Evolutionary conservation across 495 filamentous ascomycete species (phyloP), one percentile per base, ranked within the genome.

Genomic region (Penicillium coffeae): DNA sequence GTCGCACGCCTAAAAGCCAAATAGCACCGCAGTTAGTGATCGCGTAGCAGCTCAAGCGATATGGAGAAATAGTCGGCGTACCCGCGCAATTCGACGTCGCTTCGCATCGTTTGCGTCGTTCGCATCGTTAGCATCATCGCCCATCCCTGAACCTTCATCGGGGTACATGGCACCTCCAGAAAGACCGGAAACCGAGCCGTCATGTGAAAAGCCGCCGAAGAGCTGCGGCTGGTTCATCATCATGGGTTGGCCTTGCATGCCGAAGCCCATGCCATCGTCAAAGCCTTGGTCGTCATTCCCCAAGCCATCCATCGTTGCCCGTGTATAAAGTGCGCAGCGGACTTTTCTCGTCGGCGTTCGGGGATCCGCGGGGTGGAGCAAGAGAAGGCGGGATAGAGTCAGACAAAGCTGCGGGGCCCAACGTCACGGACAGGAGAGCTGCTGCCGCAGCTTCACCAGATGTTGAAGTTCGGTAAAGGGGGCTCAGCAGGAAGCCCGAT

Each of bases 1-100:
- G 63, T 98, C 93, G 75, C 93, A 98, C 42, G 93, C 93, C 88
- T 92, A 64, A 33, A 32, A 19, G 27, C 4, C 25, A 4, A 30
- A 30, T 10, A 30, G 10, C 4, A 30, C 25, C 25, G 10, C 4
- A 30, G 25, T 30, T 5, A 30, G 25, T 30, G n/a, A 30, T 4
- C 5, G 25, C 5, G 25, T 4, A 10, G 25, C 4, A 5, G 4
- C 25, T 10, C 18, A 8, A 10, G 27, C 15, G 25, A 0, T 4
- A 9, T 22, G 8, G 2, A 43, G n/a, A 5, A 12, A 15, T 13
- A 15, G 20, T 22, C 18, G 38, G 39, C 73, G 65, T 73, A 90
- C 88, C 75, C 90, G 83, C 21, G 93, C 90, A 56, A 98, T 98
- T 54, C 93, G 83, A 68, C 93, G 80, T 67, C 93, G 78, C 75